Evolutionary conservation across 345 rosid genomes (phyloP).

Genomic region (Euphorbia lathyris): DNA sequence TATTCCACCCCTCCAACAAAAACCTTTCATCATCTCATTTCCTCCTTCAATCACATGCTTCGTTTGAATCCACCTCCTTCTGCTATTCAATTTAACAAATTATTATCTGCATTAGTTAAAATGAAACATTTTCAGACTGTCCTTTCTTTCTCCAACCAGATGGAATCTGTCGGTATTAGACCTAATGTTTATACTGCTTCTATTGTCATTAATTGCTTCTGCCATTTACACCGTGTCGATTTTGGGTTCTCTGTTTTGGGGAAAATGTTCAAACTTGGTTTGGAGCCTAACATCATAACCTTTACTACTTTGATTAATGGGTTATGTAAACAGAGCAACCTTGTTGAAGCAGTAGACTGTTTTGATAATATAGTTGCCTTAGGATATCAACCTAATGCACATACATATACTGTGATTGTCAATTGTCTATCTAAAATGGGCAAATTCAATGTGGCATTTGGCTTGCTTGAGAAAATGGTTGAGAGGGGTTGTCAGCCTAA

Average conservation of each 20-base stretch:
- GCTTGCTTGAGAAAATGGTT: not conserved
- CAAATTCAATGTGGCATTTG: not conserved
- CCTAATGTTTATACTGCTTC: not conserved
- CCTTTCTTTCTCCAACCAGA: not conserved
- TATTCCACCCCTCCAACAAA: no score
- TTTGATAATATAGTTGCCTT: not conserved
- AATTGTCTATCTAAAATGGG: not conserved
- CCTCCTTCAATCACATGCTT: no score
- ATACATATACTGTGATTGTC: not conserved
- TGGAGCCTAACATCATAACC: not conserved
- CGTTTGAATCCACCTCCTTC: not conserved
- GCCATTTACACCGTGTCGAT: not conserved
- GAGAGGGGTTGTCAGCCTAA: not conserved
- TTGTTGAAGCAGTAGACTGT: not conserved
- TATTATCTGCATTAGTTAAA: not conserved
- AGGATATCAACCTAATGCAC: not conserved
- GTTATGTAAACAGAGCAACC: not conserved
- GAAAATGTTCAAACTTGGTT: not conserved
- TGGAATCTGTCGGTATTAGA: not conserved
- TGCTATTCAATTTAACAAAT: not conserved
- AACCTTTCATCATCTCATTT: no score
- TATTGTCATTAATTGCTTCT: no score
- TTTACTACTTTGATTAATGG: not conserved
- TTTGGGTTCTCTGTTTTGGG: conserved; percentile 6
- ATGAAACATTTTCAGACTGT: not conserved